Base-by-base conservation (phyloP, 345 rosid species). In the Sonneratia alba region DNA sequence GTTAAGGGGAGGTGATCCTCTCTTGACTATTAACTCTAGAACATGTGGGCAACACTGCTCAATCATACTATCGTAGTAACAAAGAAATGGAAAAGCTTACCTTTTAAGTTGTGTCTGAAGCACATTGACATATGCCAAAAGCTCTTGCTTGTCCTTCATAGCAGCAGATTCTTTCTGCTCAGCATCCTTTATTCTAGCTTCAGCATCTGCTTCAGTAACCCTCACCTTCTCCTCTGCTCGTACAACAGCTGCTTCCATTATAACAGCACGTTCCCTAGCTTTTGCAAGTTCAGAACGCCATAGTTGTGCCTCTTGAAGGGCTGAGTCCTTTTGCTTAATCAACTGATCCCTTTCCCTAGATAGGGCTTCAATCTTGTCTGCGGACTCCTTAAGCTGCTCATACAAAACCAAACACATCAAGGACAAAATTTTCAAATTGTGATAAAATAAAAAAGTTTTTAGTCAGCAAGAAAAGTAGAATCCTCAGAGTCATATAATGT, bases 241-340 rank as follows among this genome's bases (percentile, higher is more conserved):
- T 43, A 88, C 81, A 71, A 87, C 93, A 62, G 97, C 97, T 73
- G 89, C 99, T 81, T 96, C 99, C 75, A 91, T 80, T 80, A 92
- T 89, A 55, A 92, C 93, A 36, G 74, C 96, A 78, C 83, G 93
- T 68, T 96, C 99, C 81, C 96, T 87, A 74, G 99, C 98, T 87
- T 92, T 96, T 70, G 82, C 97, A 78, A 96, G 92, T 86, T 96
- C 96, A 67, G 91, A 81, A 73, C 99, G 96, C 99, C 99, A 96
- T 79, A 96, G 73, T 74, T 91, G 91, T 69, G 97, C 97, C 79
- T 96, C 98, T 77, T 88, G 87, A 76, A 88, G 37, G 27, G 97
- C 93, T 55, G 96, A 79, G 72, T 96, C 97, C 81, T 91, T 91
- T 81, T 96, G 94, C 83, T 81, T 89, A 24, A 88, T 75, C 73